phyloP scores from a whole-genome alignment of 208 protist genomes.

The Leishmania tropica region DNA sequence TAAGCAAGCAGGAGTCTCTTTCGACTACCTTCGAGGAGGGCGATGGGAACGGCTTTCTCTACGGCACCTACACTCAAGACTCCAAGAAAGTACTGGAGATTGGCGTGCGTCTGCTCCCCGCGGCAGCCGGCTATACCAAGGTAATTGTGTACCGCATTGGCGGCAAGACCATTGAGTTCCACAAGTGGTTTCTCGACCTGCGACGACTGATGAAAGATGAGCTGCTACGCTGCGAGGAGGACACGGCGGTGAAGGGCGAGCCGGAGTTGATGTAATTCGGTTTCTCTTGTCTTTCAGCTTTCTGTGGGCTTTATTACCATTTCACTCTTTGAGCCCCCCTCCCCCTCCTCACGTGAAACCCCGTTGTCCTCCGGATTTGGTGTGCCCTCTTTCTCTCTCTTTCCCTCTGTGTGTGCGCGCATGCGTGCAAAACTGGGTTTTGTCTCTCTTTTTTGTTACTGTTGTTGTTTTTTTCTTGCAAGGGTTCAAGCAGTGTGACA shows the following conservation, averaged over 20 bases:
- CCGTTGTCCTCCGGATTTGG: background rate
- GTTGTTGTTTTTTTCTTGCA: background rate
- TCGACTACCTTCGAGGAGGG: conserved; percentile 71
- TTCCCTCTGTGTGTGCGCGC: background rate
- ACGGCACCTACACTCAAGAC: conserved; percentile 59
- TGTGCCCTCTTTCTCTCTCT: background rate
- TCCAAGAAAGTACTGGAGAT: conserved; percentile 69
- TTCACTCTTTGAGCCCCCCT: no score
- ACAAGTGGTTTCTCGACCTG: conserved; percentile 80
- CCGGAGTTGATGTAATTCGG: conserved; percentile 76
- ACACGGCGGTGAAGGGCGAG: conserved; percentile 81
- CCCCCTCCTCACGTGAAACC: background rate
- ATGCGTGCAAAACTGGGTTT: background rate
- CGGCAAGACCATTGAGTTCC: conserved; percentile 82
- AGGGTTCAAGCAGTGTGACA: background rate
- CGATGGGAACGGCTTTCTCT: conserved; percentile 63
- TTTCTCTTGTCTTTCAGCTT: background rate
- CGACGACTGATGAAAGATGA: conserved; percentile 78
- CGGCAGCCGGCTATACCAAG: conserved; percentile 79
- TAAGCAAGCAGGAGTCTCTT: conserved; percentile 55
- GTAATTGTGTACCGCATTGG: conserved; percentile 84
- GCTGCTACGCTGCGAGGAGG: conserved; percentile 82
- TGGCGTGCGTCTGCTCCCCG: conserved; percentile 69
- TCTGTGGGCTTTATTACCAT: background rate
- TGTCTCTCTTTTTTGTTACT: background rate